Evolutionary conservation across 441 rosid species (phyloP).

Genomic region (Gossypium schwendimanii): DNA sequence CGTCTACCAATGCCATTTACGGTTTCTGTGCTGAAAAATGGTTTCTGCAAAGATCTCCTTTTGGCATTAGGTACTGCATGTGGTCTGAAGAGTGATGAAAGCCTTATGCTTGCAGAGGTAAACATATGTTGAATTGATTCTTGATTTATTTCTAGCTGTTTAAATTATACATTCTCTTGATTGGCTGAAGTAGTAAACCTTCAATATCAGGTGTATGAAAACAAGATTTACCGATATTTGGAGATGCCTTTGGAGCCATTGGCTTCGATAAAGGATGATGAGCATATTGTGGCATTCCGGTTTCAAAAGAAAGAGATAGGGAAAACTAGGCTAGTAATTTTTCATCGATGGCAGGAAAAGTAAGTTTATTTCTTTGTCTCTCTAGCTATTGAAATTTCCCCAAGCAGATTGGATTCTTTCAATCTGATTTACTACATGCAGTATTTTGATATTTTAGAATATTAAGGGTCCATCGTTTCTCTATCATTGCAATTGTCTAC

Average conservation of each 20-base stretch:
- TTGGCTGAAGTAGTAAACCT: conserved; percentile 20
- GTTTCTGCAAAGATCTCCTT: conserved; percentile 44
- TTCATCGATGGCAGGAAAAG: conserved; percentile 55
- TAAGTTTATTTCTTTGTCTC: conserved; percentile 21
- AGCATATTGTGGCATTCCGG: conserved; percentile 54
- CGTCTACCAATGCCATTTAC: conserved; percentile 47
- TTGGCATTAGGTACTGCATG: conserved; percentile 48
- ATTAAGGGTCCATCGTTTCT: not conserved
- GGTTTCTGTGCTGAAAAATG: conserved; percentile 49
- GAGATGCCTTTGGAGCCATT: conserved; percentile 38
- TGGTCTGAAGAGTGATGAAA: conserved; percentile 50
- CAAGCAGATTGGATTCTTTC: not conserved
- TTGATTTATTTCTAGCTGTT: not conserved
- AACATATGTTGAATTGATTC: conserved; percentile 12
- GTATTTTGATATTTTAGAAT: not conserved
- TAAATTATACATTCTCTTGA: not conserved
- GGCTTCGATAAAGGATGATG: conserved; percentile 42
- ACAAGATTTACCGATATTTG: conserved; percentile 36
- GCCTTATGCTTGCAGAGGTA: conserved; percentile 57
- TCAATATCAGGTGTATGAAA: conserved; percentile 36
- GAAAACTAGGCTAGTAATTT: conserved; percentile 57
- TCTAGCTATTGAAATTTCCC: not conserved
- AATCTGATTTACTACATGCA: not conserved
- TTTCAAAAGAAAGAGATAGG: conserved; percentile 46
- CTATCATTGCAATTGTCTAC: not conserved